phyloP scores from a whole-genome alignment of 2,329 filamentous ascomycete genomes.

The Clarireedia homoeocarpa region DNA sequence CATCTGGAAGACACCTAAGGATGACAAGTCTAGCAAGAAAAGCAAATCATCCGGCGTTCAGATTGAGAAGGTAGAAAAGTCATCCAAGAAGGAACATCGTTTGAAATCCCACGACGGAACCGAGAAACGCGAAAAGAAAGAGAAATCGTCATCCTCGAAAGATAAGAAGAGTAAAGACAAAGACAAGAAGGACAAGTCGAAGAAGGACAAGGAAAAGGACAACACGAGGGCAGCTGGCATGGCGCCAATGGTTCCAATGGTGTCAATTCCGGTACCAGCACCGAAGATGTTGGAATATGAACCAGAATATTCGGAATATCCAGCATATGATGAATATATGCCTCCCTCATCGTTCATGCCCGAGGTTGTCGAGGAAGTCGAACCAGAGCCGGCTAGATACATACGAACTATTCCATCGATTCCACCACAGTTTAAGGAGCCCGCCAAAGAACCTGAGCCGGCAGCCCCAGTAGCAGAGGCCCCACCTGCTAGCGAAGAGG shows the following conservation, averaged over 20 bases:
- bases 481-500: not conserved
- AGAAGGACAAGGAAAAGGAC: conserved; percentile 7
- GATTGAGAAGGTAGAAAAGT: conserved; percentile 12
- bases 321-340: not conserved
- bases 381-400: not conserved
- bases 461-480: not conserved
- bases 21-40: conserved; percentile 8
- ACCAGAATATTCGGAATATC: not conserved
- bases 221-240: not conserved
- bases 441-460: not conserved
- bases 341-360: not conserved
- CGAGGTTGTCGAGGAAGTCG: not conserved
- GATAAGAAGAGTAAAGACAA: conserved; percentile 5
- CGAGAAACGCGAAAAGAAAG: conserved; percentile 9
- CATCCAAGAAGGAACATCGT: conserved; percentile 11
- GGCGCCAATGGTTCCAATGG: not conserved
- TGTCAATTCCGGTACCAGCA: not conserved
- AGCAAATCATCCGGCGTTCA: conserved; percentile 7
- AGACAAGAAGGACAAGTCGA: conserved; percentile 13
- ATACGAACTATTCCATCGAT: not conserved
- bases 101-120: not conserved
- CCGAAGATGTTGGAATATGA: not conserved
- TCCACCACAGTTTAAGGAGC: not conserved
- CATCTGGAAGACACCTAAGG: conserved; percentile 3
- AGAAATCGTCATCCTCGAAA: not conserved